Base-by-base conservation (phyloP, 2,329 filamentous ascomycete species). In the Fusarium pseudonygamai region DNA sequence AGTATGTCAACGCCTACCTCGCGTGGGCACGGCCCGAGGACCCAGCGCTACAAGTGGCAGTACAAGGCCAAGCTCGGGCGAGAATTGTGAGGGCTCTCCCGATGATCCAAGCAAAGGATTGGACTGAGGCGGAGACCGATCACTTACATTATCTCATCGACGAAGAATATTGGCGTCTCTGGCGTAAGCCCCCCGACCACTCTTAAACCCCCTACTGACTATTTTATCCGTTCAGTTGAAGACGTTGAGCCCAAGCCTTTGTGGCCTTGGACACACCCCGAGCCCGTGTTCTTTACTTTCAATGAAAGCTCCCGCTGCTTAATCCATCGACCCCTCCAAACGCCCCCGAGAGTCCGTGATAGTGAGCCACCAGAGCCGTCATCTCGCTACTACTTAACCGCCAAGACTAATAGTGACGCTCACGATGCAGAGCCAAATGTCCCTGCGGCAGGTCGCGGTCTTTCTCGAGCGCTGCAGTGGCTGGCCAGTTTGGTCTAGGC, bases 401-500 rank as follows among this genome's bases (percentile, higher is more conserved):
- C 2, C 16, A 24, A 20, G 2, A 24, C 7, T 6, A 6, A n/a
- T 7, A 14, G 8, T 5, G 7, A 4, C 1, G 24, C 0, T 39
- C 8, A 12, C 1, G 8, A 20, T 7, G 22, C 4, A 6, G 5
- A 3, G 26, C 10, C 37, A 12, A n/a, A 22, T 14, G 2, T 5
- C 16, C 22, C 26, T 9, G 8, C 16, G 10, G 9, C 18, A 9
- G n/a, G 14, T 15, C 42, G 15, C 4, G 40, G 5, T 24, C 6
- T 36, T 20, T 55, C 34, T 34, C n/a, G 36, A 26, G 10, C 28
- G 3, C 20, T 62, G 28, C n/a, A 30, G n/a, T 56, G 52, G 52
- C 24, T 43, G 13, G 22, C 36, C 8, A 55, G 7, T 28, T 40
- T 40, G 24, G 34, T 12, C 20, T 28, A 37, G 32, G 34, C 4